Conservation (phyloP, 2,329 filamentous ascomycete species). For the Colletotrichum sp. region DNA sequence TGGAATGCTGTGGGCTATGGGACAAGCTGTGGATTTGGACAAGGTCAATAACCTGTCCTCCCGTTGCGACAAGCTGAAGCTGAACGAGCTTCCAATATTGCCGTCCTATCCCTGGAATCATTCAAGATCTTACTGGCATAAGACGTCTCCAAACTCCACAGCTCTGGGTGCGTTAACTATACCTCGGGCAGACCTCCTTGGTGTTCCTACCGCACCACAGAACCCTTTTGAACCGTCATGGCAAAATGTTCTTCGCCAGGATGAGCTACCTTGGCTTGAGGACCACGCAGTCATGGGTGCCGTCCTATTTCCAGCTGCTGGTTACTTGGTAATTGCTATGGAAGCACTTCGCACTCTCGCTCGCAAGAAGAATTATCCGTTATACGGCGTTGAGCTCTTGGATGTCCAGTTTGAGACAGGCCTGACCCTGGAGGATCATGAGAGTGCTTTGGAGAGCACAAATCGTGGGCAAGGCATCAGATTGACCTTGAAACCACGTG, state of each 20-base stretch:
- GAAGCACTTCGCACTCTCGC: background rate
- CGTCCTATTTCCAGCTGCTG: slow-evolving; percentile 36
- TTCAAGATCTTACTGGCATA: background rate
- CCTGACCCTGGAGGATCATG: background rate
- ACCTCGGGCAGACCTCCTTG: slow-evolving; percentile 8
- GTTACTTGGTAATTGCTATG: background rate
- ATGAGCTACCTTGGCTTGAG: slow-evolving; percentile 39
- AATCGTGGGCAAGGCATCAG: slow-evolving; percentile 31
- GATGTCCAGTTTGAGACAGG: slow-evolving; percentile 20
- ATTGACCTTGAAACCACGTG: background rate
- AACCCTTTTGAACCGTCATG: background rate
- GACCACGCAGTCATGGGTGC: slow-evolving; percentile 47
- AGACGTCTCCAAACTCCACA: background rate
- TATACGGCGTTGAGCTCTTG: background rate
- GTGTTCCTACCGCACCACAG: background rate
- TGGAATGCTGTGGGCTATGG: background rate
- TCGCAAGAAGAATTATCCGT: background rate
- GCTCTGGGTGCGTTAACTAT: background rate
- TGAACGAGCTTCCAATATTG: slow-evolving; percentile 3
- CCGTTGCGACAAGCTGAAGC: background rate
- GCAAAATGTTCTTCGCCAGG: background rate
- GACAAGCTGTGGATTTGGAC: background rate
- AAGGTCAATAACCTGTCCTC: background rate
- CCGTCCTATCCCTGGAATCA: slow-evolving; percentile 17
- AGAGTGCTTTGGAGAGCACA: slow-evolving; percentile 7